phyloP scores from a whole-genome alignment of 2,329 filamentous ascomycete species.

The Trichoderma sp. region DNA sequence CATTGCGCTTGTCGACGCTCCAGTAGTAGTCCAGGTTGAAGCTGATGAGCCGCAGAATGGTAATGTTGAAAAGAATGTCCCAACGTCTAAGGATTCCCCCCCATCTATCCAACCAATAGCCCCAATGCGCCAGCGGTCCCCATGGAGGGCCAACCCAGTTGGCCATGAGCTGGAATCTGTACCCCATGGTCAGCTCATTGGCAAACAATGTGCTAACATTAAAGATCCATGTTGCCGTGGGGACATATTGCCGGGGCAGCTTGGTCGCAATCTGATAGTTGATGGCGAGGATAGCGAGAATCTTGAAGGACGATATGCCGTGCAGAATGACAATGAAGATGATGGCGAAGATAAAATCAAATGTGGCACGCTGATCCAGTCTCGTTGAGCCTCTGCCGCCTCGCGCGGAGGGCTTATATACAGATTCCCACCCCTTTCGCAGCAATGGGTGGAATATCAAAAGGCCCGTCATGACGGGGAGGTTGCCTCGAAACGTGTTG shows the following conservation, averaged over 20 bases:
- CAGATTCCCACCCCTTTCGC: slow-evolving; percentile 65
- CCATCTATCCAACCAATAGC: slow-evolving; percentile 69
- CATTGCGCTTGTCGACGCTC: slow-evolving; percentile 64
- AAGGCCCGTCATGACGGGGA: slow-evolving; percentile 74
- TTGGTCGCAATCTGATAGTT: slow-evolving; percentile 78
- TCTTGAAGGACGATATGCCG: slow-evolving; percentile 80
- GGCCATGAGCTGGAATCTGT: slow-evolving; percentile 64
- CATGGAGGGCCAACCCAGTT: slow-evolving; percentile 44
- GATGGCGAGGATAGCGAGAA: slow-evolving; percentile 71
- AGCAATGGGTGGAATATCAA: slow-evolving; percentile 76
- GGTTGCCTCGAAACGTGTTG: slow-evolving; percentile 75
- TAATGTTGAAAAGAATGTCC: slow-evolving; percentile 98
- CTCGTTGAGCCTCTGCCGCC: slow-evolving; percentile 51
- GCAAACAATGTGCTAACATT: slow-evolving; percentile 83
- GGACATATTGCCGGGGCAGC: slow-evolving; percentile 68
- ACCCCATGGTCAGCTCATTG: slow-evolving; percentile 81
- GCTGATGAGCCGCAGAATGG: slow-evolving; percentile 85
- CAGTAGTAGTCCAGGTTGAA: slow-evolving; percentile 98
- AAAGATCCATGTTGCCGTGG: slow-evolving; percentile 80
- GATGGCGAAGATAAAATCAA: slow-evolving; percentile 78
- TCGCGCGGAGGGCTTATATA: slow-evolving; percentile 38
- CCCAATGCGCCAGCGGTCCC: slow-evolving; percentile 55
- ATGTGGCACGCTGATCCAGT: slow-evolving; percentile 68
- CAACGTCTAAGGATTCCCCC: slow-evolving; percentile 84
- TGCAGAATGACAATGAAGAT: slow-evolving; percentile 78